These are phyloP conservation scores for Diaporthe destruens DNA, from an alignment of 2,329 filamentous ascomycete species.

Conservation along the genomic window DNA sequence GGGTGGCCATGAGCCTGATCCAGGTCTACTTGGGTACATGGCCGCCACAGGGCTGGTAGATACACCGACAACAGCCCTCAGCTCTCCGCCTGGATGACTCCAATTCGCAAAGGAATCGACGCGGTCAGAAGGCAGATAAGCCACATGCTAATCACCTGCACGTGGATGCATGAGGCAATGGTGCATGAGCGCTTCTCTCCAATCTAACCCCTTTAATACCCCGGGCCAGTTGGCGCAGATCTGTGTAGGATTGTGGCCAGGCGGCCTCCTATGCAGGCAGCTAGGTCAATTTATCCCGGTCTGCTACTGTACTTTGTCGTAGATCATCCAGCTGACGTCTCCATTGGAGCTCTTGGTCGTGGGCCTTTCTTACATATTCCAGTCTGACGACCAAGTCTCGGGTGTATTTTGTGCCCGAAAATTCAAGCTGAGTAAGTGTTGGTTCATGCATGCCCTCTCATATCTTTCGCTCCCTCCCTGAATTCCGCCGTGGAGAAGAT, in stretches of 20 bases:
- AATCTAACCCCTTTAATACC: not conserved
- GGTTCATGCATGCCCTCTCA: not conserved
- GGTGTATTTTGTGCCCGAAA: not conserved
- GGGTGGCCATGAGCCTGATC: not conserved
- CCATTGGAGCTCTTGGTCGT: not conserved
- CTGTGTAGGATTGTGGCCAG: not conserved
- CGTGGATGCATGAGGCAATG: not conserved
- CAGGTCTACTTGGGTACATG: not conserved
- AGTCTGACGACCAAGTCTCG: not conserved
- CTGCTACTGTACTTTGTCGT: not conserved
- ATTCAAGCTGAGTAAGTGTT: not conserved
- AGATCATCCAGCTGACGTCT: not conserved
- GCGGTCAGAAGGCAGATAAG: slow-evolving; percentile 14
- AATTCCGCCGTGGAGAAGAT: not conserved
- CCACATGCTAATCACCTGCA: not conserved
- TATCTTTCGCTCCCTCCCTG: not conserved
- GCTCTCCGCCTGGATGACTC: not conserved
- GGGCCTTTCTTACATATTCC: not conserved
- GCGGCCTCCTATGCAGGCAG: not conserved
- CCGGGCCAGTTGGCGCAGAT: not conserved
- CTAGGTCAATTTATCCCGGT: not conserved
- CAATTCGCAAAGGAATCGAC: not conserved
- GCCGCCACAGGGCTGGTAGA: slow-evolving; percentile 3
- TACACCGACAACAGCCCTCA: not conserved
- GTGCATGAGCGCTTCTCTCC: not conserved